Percentiles rank a stretch among this genome's conserved stretches.
These are phyloP conservation scores for Zygosaccharomyces bailii DNA, from an alignment of 805 yeast species.

Conservation along the genomic window DNA sequence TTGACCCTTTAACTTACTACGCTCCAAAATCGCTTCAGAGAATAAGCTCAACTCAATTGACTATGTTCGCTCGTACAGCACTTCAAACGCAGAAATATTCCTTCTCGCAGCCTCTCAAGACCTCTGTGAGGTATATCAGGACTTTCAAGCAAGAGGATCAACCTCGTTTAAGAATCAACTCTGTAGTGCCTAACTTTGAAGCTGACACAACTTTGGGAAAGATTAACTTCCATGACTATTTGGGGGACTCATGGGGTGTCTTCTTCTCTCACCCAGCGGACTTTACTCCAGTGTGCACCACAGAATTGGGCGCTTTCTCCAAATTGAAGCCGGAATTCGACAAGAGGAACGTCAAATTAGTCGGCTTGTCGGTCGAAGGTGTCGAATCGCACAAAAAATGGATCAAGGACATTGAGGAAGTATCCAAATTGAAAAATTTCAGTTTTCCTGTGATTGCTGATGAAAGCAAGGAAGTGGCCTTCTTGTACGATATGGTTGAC, in stretches of 20 bases:
- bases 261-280: conserved; percentile 94
- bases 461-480: conserved; percentile 77
- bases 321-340: conserved; percentile 83
- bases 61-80: neutral
- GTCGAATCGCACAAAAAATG: conserved; percentile 76
- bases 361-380: conserved; percentile 86
- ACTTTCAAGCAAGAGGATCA: conserved; percentile 52
- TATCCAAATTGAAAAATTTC: conserved; percentile 66
- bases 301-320: conserved; percentile 93
- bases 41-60: neutral
- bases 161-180: conserved; percentile 70
- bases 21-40: neutral
- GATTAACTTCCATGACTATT: conserved; percentile 81
- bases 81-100: conserved; percentile 2
- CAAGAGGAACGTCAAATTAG: conserved; percentile 78
- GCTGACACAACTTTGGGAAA: conserved; percentile 81
- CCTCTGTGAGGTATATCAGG: conserved; percentile 38
- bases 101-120: conserved; percentile 18
- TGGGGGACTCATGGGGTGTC: conserved; percentile 83
- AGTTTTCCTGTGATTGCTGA: conserved; percentile 91
- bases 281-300: conserved; percentile 95
- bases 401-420: conserved; percentile 89
- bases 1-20: neutral
- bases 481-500: conserved; percentile 81
- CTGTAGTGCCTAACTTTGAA: conserved; percentile 82